phyloP scores from a whole-genome alignment of 2,329 filamentous ascomycete genomes.

The Pseudopyricularia javanii region DNA sequence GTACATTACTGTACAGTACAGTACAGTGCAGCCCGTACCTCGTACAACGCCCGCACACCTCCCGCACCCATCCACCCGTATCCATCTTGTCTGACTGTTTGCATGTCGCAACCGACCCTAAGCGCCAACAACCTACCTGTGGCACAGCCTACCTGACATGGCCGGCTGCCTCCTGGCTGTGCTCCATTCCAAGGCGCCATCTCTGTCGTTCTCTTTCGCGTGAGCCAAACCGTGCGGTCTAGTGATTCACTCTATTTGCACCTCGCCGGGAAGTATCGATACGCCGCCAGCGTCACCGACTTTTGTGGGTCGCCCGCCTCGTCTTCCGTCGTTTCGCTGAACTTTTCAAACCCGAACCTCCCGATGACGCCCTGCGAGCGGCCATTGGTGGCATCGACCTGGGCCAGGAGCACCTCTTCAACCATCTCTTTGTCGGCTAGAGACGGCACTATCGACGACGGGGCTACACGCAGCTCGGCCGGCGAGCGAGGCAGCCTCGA shows the following conservation, averaged over 20 bases:
- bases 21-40: no score
- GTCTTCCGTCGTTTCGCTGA: slow-evolving; percentile 24
- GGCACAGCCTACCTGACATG: neutral
- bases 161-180: neutral
- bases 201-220: neutral
- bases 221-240: no score
- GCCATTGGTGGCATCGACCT: slow-evolving; percentile 34
- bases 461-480: slow-evolving; percentile 29
- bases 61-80: neutral
- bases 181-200: no score
- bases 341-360: slow-evolving; percentile 41
- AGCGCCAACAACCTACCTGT: neutral
- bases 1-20: no score
- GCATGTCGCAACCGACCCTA: neutral
- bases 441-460: slow-evolving; percentile 16
- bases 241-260: no score
- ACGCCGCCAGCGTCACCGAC: slow-evolving; percentile 10
- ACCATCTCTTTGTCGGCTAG: slow-evolving; percentile 13
- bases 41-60: neutral
- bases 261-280: slow-evolving; percentile 9
- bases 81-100: neutral
- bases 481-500: slow-evolving; percentile 34
- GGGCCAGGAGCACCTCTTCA: slow-evolving; percentile 29
- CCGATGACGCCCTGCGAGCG: slow-evolving; percentile 42
- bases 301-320: slow-evolving; percentile 11